Base-by-base conservation (phyloP, 106 monocot genomes). In the Dendrobium chrysotoxum region DNA sequence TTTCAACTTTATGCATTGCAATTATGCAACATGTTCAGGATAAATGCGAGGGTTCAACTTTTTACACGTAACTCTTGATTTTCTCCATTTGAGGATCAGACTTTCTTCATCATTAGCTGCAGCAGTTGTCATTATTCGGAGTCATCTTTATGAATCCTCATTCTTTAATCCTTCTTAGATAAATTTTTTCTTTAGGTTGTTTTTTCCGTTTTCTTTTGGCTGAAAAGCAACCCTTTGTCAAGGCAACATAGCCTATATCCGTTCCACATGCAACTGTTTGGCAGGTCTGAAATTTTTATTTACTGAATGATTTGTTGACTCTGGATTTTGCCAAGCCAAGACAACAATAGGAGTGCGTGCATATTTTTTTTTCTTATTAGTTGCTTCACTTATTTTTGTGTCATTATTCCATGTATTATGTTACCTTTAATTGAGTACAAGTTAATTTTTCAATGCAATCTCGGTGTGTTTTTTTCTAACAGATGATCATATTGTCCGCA, bases 401-500 rank as follows among this genome's bases (percentile, higher is more conserved):
- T 64, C 25, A 64, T 64, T 64, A 64, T 64, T 23, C 21, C 7
- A 64, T 7, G 25, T 64, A 23, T 64, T 26, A 23, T 64, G 5
- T 25, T 64, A 64, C 0, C 0, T 64, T 64, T 6, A 23, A 64
- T 23, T 3, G 64, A 64, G 10, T 64, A 7, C 10, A 64, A 13
- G 64, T 64, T 64, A 11, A 26, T 76, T 41, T 58, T 53, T 38
- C 17, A 41, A 73, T 16, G 11, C 31, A 78, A 83, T 12, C 40
- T 70, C 30, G 53, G 31, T 81, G 31, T 82, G 45, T 30, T 54
- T 75, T 72, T 9, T 74, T 41, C 64, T 30, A 82, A 80, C 86
- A 95, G 95, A 87, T 75, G 64, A 87, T 78, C 92, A 95, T 77
- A 83, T 79, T 73, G 87, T 95, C 77, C 81, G 57, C 83, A 87